Conservation (phyloP, 345 rosid species). For the Gossypium mustelinum region DNA sequence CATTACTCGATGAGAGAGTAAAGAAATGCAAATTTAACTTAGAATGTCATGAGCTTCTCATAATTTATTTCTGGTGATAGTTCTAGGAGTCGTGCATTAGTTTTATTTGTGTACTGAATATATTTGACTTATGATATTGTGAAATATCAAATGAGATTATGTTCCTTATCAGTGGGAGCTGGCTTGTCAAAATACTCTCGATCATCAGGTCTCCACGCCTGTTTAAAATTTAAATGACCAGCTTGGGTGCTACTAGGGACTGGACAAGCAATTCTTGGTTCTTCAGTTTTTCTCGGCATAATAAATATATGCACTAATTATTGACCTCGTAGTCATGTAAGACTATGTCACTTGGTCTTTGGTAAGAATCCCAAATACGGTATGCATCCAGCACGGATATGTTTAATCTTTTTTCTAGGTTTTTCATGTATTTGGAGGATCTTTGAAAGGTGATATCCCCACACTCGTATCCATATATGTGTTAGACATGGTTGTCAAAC, state of each 20-base stretch:
- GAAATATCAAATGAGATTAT: background rate
- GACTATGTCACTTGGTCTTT: background rate
- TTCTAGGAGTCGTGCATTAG: background rate
- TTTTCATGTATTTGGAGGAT: background rate
- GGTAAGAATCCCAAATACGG: background rate
- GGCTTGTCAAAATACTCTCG: background rate
- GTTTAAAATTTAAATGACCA: background rate
- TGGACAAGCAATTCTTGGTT: background rate
- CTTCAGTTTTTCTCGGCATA: background rate
- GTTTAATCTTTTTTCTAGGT: background rate
- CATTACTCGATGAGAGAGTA: background rate
- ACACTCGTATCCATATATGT: background rate
- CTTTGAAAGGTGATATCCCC: background rate
- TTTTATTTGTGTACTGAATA: background rate
- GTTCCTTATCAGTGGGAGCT: background rate
- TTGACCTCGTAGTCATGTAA: background rate
- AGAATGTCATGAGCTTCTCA: background rate
- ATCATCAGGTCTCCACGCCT: background rate
- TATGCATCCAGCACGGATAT: background rate
- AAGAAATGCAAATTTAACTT: background rate
- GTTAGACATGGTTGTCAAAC: background rate
- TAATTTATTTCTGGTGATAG: constrained; percentile 6
- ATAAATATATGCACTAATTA: background rate
- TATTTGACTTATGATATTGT: background rate
- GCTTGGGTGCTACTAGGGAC: background rate